A percentile compares a stretch with the other conserved stretches of the same genome.
These are phyloP conservation scores for Cryptosporidium viatorum DNA, from an alignment of 169 alveolate species.

Conservation along the genomic window DNA sequence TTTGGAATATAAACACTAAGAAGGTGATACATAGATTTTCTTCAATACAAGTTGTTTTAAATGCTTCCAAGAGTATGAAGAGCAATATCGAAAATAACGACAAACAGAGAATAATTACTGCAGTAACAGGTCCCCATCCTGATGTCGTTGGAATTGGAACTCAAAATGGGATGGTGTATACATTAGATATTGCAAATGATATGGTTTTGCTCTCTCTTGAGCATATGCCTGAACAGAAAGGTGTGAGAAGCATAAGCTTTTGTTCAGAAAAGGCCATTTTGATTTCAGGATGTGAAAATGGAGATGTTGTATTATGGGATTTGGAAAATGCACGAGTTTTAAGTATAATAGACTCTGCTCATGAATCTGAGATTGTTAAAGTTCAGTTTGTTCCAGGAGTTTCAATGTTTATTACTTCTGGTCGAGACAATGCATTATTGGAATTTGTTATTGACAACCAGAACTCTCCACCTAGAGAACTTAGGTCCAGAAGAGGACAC, in stretches of 20 bases:
- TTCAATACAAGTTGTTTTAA: slow-evolving; percentile 16
- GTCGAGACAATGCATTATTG: slow-evolving; percentile 74
- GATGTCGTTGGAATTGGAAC: slow-evolving; percentile 65
- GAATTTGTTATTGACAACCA: slow-evolving; percentile 76
- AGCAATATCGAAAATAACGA: neutral
- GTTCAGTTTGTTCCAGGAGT: slow-evolving; percentile 64
- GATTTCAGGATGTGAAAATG: slow-evolving; percentile 72
- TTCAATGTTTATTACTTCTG: slow-evolving; percentile 59
- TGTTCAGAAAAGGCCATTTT: slow-evolving; percentile 40
- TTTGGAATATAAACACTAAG: slow-evolving; percentile 66
- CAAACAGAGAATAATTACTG: neutral
- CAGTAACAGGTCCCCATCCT: slow-evolving; percentile 39
- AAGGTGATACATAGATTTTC: slow-evolving; percentile 56
- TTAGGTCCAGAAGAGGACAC: slow-evolving; percentile 78
- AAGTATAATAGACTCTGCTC: slow-evolving; percentile 52
- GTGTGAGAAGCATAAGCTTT: slow-evolving; percentile 50
- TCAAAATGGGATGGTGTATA: slow-evolving; percentile 26
- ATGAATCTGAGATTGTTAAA: slow-evolving; percentile 49
- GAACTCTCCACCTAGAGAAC: slow-evolving; percentile 76
- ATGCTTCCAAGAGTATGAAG: neutral
- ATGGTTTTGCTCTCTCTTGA: slow-evolving; percentile 22
- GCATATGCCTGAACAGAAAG: slow-evolving; percentile 66
- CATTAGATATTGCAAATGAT: slow-evolving; percentile 66
- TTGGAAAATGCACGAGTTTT: slow-evolving; percentile 49
- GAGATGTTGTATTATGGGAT: slow-evolving; percentile 71